Percentiles rank a stretch among this genome's conserved stretches.
Conservation (phyloP, 1,284 basidiomycete species). For the Sporisorium scitamineum region DNA sequence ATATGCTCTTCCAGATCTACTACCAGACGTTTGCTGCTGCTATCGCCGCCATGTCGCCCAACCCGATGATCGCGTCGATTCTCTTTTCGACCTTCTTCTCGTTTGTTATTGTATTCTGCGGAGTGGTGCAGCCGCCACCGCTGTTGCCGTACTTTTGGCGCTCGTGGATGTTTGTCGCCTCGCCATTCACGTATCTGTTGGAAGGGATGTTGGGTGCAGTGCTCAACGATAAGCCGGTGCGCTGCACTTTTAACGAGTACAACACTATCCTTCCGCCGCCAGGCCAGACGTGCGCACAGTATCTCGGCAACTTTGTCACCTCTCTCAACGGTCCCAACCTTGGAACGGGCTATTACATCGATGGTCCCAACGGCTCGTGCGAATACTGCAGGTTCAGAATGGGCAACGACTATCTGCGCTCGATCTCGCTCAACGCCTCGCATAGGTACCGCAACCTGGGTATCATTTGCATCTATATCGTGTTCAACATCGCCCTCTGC, state of each 20-base stretch:
- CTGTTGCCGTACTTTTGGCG: conserved; percentile 58
- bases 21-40: conserved; percentile 76
- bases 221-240: conserved; percentile 68
- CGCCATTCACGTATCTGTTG: conserved; percentile 76
- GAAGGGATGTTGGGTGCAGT: conserved; percentile 70
- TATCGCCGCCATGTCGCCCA: conserved; percentile 77
- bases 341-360: conserved; percentile 52
- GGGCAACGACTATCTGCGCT: conserved; percentile 73
- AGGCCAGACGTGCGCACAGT: conserved; percentile 71
- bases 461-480: conserved; percentile 76
- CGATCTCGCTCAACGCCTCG: conserved; percentile 32
- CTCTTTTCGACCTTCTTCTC: conserved; percentile 77
- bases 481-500: conserved; percentile 73
- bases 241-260: conserved; percentile 70
- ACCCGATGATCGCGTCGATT: conserved; percentile 76
- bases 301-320: conserved; percentile 68
- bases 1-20: conserved; percentile 70
- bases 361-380: conserved; percentile 68
- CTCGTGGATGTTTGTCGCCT: conserved; percentile 73
- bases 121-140: conserved; percentile 65
- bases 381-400: conserved; percentile 73
- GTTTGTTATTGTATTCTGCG: conserved; percentile 77
- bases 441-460: conserved; percentile 59
- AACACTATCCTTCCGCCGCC: conserved; percentile 68
- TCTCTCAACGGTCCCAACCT: conserved; percentile 33